A percentile compares a stretch with the other conserved stretches of the same genome.
These are phyloP conservation scores for Xylaria nigripes DNA, from an alignment of 495 filamentous ascomycete species.

Conservation along the genomic window DNA sequence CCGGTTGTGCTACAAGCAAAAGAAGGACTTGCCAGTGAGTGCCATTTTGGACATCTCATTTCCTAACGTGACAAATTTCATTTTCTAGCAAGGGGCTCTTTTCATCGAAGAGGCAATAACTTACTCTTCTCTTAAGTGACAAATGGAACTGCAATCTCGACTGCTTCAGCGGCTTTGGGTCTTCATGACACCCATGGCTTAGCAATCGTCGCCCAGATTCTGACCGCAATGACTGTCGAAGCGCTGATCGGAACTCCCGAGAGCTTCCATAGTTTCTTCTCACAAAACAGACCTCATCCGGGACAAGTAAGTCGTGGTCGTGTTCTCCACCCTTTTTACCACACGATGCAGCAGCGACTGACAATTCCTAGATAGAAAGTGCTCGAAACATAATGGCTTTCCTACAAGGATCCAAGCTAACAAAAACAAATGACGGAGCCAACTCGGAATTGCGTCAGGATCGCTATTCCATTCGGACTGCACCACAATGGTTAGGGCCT, in stretches of 20 bases:
- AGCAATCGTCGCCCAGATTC: slow-evolving; percentile 41
- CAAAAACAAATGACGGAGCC: slow-evolving; percentile 14
- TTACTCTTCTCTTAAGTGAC: slow-evolving; percentile 22
- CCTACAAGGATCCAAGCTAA: slow-evolving; percentile 16
- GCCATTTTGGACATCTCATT: too few relatives aligned
- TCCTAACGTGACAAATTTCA: too few relatives aligned
- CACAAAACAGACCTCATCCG: slow-evolving; percentile 41
- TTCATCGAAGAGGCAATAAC: not conserved
- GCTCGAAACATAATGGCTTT: slow-evolving; percentile 41
- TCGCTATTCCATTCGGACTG: slow-evolving; percentile 44
- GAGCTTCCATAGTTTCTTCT: slow-evolving; percentile 47
- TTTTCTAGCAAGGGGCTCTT: too few relatives aligned
- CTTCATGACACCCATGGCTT: slow-evolving; percentile 43
- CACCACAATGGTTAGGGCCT: slow-evolving; percentile 49
- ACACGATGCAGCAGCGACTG: too few relatives aligned
- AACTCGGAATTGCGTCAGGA: slow-evolving; percentile 44
- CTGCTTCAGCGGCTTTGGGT: slow-evolving; percentile 35
- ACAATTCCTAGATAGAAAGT: slow-evolving; percentile 41
- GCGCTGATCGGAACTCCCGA: slow-evolving; percentile 38
- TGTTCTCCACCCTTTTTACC: not conserved
- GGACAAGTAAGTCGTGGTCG: slow-evolving; percentile 43
- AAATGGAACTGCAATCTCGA: slow-evolving; percentile 48
- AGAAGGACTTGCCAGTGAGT: slow-evolving; percentile 40
- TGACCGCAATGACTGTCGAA: slow-evolving; percentile 36
- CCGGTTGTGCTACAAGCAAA: slow-evolving; percentile 40